A percentile compares a stretch with the other conserved stretches of the same genome.
These are phyloP conservation scores for Neopestalotiopsis sp. DNA, from an alignment of 2,329 filamentous ascomycete genomes.

Conservation along the genomic window DNA sequence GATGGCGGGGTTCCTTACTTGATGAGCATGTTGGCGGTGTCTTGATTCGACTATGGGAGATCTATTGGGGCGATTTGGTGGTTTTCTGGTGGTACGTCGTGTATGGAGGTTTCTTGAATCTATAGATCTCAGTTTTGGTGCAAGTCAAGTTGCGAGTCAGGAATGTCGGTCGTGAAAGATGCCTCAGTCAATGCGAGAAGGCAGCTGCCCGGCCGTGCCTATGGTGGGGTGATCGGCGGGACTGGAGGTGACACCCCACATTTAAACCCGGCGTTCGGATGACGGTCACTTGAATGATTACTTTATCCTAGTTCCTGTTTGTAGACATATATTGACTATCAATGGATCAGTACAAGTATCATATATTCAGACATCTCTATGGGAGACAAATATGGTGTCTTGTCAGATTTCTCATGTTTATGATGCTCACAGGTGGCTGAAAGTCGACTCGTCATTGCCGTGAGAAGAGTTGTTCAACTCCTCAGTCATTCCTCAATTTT, in stretches of 20 bases:
- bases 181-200: background rate
- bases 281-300: constrained; percentile 1
- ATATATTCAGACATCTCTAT: too few relatives aligned
- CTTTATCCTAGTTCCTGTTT: background rate
- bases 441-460: background rate
- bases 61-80: background rate
- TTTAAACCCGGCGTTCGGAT: background rate
- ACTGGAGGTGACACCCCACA: background rate
- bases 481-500: constrained; percentile 15
- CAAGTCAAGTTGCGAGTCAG: background rate
- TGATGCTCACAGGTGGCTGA: background rate
- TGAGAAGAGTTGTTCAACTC: constrained; percentile 31
- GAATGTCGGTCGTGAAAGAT: background rate
- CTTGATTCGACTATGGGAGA: background rate
- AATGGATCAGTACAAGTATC: too few relatives aligned
- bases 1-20: constrained; percentile 47
- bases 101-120: background rate
- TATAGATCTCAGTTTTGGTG: background rate
- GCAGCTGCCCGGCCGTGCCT: constrained; percentile 2
- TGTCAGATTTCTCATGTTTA: too few relatives aligned
- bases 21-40: constrained; percentile 50
- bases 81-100: background rate
- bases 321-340: background rate
- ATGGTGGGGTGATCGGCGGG: constrained; percentile 19
- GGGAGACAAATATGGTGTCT: too few relatives aligned